Evolutionary conservation across 179 eudicot species (phyloP).

Genomic region (Actinidia arguta): DNA sequence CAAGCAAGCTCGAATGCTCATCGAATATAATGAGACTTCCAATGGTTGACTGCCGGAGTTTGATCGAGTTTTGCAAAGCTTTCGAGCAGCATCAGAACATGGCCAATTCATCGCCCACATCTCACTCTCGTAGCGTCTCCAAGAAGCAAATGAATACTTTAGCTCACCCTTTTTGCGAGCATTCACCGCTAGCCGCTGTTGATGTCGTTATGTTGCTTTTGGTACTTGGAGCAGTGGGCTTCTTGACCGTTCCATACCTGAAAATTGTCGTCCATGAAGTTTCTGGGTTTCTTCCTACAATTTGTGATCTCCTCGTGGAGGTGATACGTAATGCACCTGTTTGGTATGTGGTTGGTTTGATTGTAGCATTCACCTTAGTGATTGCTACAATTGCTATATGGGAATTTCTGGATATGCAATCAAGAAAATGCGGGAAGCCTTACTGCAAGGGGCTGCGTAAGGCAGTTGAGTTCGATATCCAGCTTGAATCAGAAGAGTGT

Average conservation of each 20-base stretch:
- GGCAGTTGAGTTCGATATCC: constrained; percentile 51
- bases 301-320: constrained; percentile 25
- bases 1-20: no score
- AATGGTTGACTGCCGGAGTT: constrained; percentile 52
- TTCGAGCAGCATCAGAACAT: constrained; percentile 39
- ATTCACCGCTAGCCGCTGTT: constrained; percentile 36
- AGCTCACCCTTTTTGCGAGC: constrained; percentile 36
- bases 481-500: constrained; percentile 49
- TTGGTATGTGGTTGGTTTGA: constrained; percentile 37
- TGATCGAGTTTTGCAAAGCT: constrained; percentile 51
- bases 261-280: constrained; percentile 27
- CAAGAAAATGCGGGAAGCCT: constrained; percentile 45
- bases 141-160: constrained; percentile 27
- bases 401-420: constrained; percentile 38
- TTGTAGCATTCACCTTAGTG: constrained; percentile 26
- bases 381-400: constrained; percentile 28
- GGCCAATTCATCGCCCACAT: neutral
- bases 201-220: constrained; percentile 42
- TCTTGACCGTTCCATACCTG: constrained; percentile 36
- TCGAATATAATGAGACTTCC: constrained; percentile 34
- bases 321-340: constrained; percentile 35
- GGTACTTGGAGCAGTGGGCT: constrained; percentile 39
- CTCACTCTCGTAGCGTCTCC: neutral
- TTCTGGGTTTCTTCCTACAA: constrained; percentile 17
- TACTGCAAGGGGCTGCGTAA: constrained; percentile 41